Base-by-base conservation (phyloP, 768 basidiomycete species). In the Sarcomyxa edulis region DNA sequence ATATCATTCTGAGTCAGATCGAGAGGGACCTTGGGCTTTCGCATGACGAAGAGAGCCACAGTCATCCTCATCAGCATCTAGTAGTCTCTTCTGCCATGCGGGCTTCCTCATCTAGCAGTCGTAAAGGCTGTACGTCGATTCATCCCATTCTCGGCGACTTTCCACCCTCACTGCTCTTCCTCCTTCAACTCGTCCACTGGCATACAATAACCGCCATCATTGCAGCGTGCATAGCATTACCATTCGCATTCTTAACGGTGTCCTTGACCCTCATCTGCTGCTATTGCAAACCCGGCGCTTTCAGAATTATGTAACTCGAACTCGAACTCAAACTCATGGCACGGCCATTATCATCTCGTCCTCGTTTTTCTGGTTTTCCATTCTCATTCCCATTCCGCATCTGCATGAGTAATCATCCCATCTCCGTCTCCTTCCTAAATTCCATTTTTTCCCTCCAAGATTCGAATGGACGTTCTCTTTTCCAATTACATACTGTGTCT, bases 1-100 rank as follows among this genome's bases (percentile, higher is more conserved):
- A 44, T 25, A 39, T 48, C 30, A 41, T 51, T 18, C 43, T 63
- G 27, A 43, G 47, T 42, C 54, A 59, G 21, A 51, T 58, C 31
- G 43, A 53, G 30, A 49, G 58, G 21, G 64, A 65, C 43, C 53
- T 68, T 24, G 52, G 60, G 7, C 49, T 68, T 25, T 50, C 48
- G 12, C 38, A 54, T 15, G 55, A 56, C 7, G 58, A 60, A 22
- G 40, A 51, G 27, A 47, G 59, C 6, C 26, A n/a, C n/a, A 19
- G 14, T 30, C 12, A 30, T n/a, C n/a, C 16, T 16, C n/a, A 30
- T 4, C 5, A 16, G 16, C 5, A 12, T 3, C 28, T 30, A 8
- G 4, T 42, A 12, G 32, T 24, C 28, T 39, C 43, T 12, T 34
- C 31, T 26, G 15, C 25, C n/a, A 27, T 27, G 22, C 11, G 9